phyloP scores from a whole-genome alignment of 2,329 filamentous ascomycete genomes.

The Verticillium nubilum region DNA sequence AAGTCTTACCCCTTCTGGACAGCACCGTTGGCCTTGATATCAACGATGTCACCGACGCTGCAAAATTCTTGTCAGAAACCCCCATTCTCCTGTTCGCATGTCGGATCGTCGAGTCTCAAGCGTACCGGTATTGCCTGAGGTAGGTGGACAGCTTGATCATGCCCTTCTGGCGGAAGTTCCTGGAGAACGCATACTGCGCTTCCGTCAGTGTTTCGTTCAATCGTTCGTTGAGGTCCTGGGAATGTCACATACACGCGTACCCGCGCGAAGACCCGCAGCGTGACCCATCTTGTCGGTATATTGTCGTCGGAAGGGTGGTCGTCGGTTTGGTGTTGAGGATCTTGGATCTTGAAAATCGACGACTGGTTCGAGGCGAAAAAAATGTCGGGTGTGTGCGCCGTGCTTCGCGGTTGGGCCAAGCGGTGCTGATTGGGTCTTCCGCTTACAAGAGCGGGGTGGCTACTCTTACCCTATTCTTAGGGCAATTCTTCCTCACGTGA shows the following conservation, averaged over 20 bases:
- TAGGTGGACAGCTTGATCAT: slow-evolving; percentile 92
- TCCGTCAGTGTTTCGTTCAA: slow-evolving; percentile 22
- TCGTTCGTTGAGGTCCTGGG: slow-evolving; percentile 7
- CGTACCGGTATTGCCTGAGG: slow-evolving; percentile 80
- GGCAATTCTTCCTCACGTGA: neutral
- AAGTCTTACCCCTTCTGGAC: slow-evolving; percentile 86
- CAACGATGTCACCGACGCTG: slow-evolving; percentile 96
- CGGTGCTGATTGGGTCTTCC: neutral
- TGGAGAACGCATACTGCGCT: slow-evolving; percentile 78
- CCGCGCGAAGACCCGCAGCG: slow-evolving; percentile 79
- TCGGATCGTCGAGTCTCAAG: neutral
- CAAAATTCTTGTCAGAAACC: slow-evolving; percentile 34
- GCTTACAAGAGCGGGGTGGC: neutral
- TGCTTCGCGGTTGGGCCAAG: neutral
- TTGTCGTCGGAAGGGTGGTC: slow-evolving; percentile 4
- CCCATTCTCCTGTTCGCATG: neutral
- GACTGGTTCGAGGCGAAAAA: neutral
- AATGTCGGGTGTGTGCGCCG: neutral
- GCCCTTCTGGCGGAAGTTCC: slow-evolving; percentile 92
- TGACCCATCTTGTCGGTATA: slow-evolving; percentile 67
- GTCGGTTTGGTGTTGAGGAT: slow-evolving; percentile 1
- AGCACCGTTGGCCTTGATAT: slow-evolving; percentile 98
- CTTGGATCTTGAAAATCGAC: neutral
- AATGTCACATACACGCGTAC: slow-evolving; percentile 66
- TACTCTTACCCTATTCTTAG: neutral